phyloP scores from a whole-genome alignment of 176 grass and related monocot species.

The Zoysia pacifica region DNA sequence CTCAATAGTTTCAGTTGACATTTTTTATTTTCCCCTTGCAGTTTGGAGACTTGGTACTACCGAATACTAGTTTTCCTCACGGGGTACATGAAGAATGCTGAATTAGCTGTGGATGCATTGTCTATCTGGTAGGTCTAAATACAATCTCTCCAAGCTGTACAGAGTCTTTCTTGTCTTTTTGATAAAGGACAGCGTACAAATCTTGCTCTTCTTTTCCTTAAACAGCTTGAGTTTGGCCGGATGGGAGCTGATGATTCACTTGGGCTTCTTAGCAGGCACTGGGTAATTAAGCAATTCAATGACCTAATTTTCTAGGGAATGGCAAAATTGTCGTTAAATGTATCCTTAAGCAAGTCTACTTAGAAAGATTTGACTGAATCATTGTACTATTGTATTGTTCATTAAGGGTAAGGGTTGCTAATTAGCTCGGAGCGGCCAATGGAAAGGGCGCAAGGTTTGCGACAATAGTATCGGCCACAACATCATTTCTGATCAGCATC shows the following conservation, averaged over 20 bases:
- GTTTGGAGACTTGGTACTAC: conserved; percentile 74
- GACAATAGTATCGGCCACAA: conserved; percentile 26
- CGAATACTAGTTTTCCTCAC: conserved; percentile 59
- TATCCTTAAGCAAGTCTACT: too few species aligned
- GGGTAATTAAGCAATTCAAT: conserved; percentile 51
- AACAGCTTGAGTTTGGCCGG: conserved; percentile 44
- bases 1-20: too few species aligned
- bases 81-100: conserved; percentile 52
- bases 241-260: conserved; percentile 77
- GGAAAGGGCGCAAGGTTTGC: conserved; percentile 43
- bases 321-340: too few species aligned
- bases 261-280: conserved; percentile 68
- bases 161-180: background rate
- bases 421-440: conserved; percentile 48
- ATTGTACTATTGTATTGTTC: background rate
- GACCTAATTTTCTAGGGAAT: too few species aligned
- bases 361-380: too few species aligned
- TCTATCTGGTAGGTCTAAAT: conserved; percentile 53
- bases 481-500: conserved; percentile 38
- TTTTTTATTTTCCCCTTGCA: conserved; percentile 5
- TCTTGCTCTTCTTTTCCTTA: background rate
- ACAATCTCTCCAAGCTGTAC: background rate
- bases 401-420: conserved; percentile 43
- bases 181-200: background rate
- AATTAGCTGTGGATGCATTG: conserved; percentile 62